Base-by-base conservation (phyloP, 169 alveolate genomes). In the Plasmodium coatneyi region DNA sequence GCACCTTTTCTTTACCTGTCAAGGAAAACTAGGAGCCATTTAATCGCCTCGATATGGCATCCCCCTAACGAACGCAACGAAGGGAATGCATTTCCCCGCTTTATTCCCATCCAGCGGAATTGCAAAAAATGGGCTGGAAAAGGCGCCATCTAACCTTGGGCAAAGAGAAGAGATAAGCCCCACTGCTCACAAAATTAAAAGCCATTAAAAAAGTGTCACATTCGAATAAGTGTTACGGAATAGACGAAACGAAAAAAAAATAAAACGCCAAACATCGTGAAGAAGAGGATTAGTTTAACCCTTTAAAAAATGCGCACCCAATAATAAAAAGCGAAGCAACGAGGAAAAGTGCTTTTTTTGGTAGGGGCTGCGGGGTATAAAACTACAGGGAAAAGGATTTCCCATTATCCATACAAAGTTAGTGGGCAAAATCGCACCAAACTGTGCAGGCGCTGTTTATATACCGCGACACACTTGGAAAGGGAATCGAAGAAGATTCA, bases 401-500 rank as follows among this genome's bases (percentile, higher is more conserved):
- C 16, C 71, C 71, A n/a, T 7, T 76, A 30, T 12, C 12, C 41
- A 12, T 6, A 25, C 46, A 32, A 32, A 1, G 0, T 25, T 16
- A 30, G 16, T 5, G 1, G 34, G 16, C 14, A 79, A 87, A 78
- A 60, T 87, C 89, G 36, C 41, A 52, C 25, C 80, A 70, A 28
- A 87, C 34, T 16, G 84, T 87, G 71, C 93, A 87, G 16, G 28
- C 70, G 30, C 93, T 87, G 49, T 87, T 87, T 71, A 87, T 56
- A 39, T 87, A 87, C 19, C 71, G 22, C 0, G 93, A 87, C 9
- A n/a, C 10, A 10, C 36, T 54, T 1, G 89, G 66, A 56, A 87
- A 87, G 10, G 14, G 39, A 4, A 14, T 14, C 22, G 36, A 12
- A 39, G 28, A 3, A 54, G 16, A 74, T 41, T 41, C 80, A 3